Base-by-base conservation (phyloP, 306 rosid species). In the Alnus rubra region DNA sequence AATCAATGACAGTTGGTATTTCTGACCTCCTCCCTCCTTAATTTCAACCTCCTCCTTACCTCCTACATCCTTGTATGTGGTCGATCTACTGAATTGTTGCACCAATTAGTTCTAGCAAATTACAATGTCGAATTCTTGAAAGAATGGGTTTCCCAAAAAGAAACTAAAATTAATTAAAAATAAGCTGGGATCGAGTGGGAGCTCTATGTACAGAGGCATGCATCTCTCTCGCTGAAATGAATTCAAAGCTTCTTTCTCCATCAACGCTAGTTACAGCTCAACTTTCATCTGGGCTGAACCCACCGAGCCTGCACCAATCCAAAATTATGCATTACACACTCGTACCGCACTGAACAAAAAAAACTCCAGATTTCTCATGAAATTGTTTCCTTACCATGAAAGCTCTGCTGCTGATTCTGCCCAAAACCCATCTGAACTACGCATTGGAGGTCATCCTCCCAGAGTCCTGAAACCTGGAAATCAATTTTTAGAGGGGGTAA, bases 361-460 rank as follows among this genome's bases (percentile, higher is more conserved):
- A 0, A 23, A 23, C 0, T 23, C 59, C n/a, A 18, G 30, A 53
- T 33, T 72, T 77, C 64, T 77, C 52, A 18, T 30, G 31, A 10
- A 51, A 42, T 19, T 3, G 16, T 63, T 31, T 75, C 4, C 54
- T 53, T 86, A 88, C 92, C 88, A 71, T 80, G 78, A 78, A 78
- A 28, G 79, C 50, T 82, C 53, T 79, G 84, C 70, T 72, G 87
- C 80, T 84, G 76, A 79, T 82, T 84, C 71, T 80, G 90, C 59
- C 82, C 82, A 82, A 84, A 84, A 15, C 90, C 87, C 88, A 86
- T 88, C 45, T 88, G 92, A 48, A 88, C 86, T 71, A 88, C 75
- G 11, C 87, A 80, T 64, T 86, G 87, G 52, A 88, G 92, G 52
- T 88, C 92, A 76, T 86, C 90, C 77, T 84, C 92, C 83, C 84